phyloP scores from a whole-genome alignment of 1,284 basidiomycete genomes.

The Marasmius fiardii region DNA sequence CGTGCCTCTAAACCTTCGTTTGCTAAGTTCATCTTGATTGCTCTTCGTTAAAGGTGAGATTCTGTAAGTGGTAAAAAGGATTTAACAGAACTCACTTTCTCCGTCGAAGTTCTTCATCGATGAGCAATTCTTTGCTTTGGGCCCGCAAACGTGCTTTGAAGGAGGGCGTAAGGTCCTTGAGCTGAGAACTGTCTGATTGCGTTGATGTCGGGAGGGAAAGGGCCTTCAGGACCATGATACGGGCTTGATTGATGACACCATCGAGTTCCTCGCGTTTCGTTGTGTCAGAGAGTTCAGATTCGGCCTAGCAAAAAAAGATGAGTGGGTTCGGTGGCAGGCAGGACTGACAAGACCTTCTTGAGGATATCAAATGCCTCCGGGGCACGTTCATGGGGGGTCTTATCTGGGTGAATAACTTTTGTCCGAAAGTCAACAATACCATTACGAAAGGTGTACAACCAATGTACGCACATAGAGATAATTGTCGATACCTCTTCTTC shows the following conservation, averaged over 20 bases:
- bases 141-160: constrained; percentile 62
- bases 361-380: constrained; percentile 83
- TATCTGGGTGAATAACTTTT: constrained; percentile 84
- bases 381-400: constrained; percentile 72
- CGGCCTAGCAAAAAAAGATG: constrained; percentile 49
- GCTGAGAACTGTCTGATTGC: constrained; percentile 49
- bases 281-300: constrained; percentile 73
- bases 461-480: constrained; percentile 68
- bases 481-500: constrained; percentile 77
- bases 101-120: constrained; percentile 78
- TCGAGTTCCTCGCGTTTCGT: constrained; percentile 76
- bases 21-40: constrained; percentile 81
- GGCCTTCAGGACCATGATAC: constrained; percentile 55
- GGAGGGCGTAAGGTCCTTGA: constrained; percentile 51
- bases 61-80: constrained; percentile 1
- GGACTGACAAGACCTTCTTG: constrained; percentile 58
- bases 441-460: background rate
- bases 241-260: constrained; percentile 71
- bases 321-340: background rate
- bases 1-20: constrained; percentile 82
- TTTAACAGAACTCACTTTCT: constrained; percentile 56
- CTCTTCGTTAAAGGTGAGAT: constrained; percentile 38
- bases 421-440: constrained; percentile 2
- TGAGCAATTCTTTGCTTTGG: constrained; percentile 73
- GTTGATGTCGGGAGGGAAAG: constrained; percentile 57